phyloP scores from a whole-genome alignment of 2,329 filamentous ascomycete genomes.

The Claviceps sp. region DNA sequence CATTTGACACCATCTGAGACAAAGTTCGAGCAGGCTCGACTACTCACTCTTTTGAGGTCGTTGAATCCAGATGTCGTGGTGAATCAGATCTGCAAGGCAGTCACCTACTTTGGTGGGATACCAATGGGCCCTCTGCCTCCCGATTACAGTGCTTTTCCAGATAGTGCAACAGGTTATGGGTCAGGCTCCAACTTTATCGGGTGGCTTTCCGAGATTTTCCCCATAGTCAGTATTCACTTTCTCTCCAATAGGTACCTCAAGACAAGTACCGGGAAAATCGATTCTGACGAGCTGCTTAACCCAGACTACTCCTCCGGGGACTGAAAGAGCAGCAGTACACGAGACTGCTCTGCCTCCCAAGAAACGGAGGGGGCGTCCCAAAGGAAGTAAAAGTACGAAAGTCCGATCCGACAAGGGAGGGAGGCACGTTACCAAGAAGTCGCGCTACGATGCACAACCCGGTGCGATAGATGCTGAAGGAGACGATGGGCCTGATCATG shows the following conservation, averaged over 20 bases:
- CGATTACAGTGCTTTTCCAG: conserved; percentile 34
- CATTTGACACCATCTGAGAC: conserved; percentile 28
- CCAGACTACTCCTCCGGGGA: not conserved
- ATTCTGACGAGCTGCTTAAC: not conserved
- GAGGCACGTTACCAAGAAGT: conserved; percentile 2
- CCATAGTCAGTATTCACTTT: not conserved
- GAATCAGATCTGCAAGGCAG: conserved; percentile 47
- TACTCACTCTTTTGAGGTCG: conserved; percentile 42
- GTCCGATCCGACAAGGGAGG: conserved; percentile 10
- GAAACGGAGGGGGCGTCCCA: conserved; percentile 39
- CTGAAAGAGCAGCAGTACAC: not conserved
- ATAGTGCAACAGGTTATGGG: conserved; percentile 42
- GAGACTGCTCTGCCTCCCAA: conserved; percentile 16
- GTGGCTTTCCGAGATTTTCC: conserved; percentile 50
- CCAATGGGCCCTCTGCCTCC: conserved; percentile 41
- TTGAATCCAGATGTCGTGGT: conserved; percentile 43
- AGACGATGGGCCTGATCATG: not conserved
- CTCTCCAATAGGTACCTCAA: not conserved
- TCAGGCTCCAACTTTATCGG: conserved; percentile 44
- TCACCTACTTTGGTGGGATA: conserved; percentile 50
- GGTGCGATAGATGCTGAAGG: not conserved
- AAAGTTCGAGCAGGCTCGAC: conserved; percentile 45
- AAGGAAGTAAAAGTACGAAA: conserved; percentile 33
- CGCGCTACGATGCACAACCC: not conserved
- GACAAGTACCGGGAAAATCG: not conserved